phyloP scores from a whole-genome alignment of 2,329 filamentous ascomycete genomes.

The Calonectria pteridis region DNA sequence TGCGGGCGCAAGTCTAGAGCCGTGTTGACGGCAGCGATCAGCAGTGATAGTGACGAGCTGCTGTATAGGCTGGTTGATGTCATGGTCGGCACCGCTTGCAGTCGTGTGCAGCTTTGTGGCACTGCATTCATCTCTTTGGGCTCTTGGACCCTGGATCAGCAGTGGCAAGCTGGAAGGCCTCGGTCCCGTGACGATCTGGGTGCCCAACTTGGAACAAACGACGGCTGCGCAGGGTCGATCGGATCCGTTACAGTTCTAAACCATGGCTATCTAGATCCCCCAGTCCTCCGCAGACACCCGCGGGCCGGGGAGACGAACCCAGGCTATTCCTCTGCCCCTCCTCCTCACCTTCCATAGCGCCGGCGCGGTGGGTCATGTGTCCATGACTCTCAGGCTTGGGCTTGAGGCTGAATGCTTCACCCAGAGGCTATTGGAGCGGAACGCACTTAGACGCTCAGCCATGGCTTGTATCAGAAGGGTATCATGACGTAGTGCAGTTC shows the following conservation, averaged over 20 bases:
- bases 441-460: not conserved
- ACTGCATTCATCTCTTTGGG: not conserved
- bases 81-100: not conserved
- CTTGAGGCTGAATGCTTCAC: constrained; percentile 7
- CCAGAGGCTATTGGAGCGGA: not conserved
- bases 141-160: not conserved
- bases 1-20: not conserved
- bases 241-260: not conserved
- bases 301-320: not conserved
- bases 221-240: not conserved
- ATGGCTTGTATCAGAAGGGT: not conserved
- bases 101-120: not conserved
- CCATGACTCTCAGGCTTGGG: not conserved
- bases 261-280: constrained; percentile 3
- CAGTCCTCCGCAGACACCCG: not conserved
- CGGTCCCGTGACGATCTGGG: not conserved
- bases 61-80: not conserved
- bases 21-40: not conserved
- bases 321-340: not conserved
- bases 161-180: not conserved
- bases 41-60: not conserved
- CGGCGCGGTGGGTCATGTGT: not conserved
- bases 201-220: constrained; percentile 8
- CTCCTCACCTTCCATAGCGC: not conserved
- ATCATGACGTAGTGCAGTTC: constrained; percentile 9